A percentile compares a stretch with the other conserved stretches of the same genome.
These are phyloP conservation scores for Blastomyces percursus DNA, from an alignment of 2,329 filamentous ascomycete species.

Conservation along the genomic window DNA sequence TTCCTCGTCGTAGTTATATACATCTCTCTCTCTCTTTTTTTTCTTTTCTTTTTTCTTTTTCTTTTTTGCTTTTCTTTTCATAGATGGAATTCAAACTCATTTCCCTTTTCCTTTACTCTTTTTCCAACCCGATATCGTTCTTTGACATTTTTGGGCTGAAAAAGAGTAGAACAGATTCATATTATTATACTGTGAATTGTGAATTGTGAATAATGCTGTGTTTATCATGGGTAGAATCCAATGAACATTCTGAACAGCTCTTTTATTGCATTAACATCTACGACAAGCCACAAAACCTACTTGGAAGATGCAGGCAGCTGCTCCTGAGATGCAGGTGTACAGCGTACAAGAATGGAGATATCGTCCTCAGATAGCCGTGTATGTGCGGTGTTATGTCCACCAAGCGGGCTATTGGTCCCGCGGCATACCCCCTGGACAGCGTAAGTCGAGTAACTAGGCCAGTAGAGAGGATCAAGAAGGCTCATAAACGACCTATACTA, in stretches of 20 bases:
- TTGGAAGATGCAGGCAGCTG: background rate
- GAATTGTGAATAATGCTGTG: background rate
- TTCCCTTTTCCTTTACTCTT: conserved; percentile 13
- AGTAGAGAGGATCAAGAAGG: background rate
- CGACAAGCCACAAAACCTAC: background rate
- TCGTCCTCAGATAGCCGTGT: background rate
- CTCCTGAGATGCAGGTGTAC: no score
- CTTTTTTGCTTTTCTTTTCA: background rate
- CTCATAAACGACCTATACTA: background rate
- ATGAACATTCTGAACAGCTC: background rate
- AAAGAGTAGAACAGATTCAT: background rate
- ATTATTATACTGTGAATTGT: background rate
- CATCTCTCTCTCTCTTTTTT: no score
- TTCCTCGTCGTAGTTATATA: background rate
- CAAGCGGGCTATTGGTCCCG: background rate
- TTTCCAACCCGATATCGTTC: conserved; percentile 27
- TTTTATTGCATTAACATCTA: background rate
- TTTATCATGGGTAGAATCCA: background rate
- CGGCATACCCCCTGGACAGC: no score
- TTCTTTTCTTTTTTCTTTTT: background rate
- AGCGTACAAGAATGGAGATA: background rate
- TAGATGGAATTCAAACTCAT: background rate
- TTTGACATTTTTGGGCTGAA: background rate
- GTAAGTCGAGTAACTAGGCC: no score
- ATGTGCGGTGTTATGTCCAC: background rate